Evolutionary conservation across 192 early-diverging fungal genomes (phyloP).

Genomic region (Geranomyces michiganensis): DNA sequence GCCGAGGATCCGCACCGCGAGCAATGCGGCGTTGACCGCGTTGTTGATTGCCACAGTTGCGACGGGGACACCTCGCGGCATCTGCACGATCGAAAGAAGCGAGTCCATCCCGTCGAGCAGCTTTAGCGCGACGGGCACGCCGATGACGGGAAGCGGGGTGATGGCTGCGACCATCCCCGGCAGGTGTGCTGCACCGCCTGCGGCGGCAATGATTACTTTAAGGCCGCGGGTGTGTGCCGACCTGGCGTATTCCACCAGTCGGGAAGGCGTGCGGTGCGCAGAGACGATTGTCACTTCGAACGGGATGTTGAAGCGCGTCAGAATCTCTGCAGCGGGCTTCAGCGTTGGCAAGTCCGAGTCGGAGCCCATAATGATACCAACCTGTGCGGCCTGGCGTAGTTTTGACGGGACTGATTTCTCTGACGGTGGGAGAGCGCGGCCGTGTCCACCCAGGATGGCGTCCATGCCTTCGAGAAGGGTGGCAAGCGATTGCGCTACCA

Average conservation of each 20-base stretch:
- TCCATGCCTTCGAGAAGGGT: constrained; percentile 69
- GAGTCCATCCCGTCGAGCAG: constrained; percentile 96
- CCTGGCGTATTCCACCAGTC: constrained; percentile 92
- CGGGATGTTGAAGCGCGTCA: constrained; percentile 87
- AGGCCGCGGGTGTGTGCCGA: constrained; percentile 86
- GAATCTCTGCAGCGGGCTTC: constrained; percentile 85
- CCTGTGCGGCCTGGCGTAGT: constrained; percentile 62
- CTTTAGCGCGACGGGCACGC: constrained; percentile 93
- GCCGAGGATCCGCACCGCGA: constrained; percentile 91
- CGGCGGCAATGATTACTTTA: constrained; percentile 97
- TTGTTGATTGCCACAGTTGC: constrained; percentile 99
- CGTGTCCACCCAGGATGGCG: constrained; percentile 55
- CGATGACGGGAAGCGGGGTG: constrained; percentile 96
- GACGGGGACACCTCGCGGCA: constrained; percentile 98
- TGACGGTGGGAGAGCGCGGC: constrained; percentile 2
- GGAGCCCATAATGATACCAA: constrained; percentile 99
- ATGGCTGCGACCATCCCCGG: constrained; percentile 99
- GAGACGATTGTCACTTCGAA: constrained; percentile 98
- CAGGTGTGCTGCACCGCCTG: constrained; percentile 97
- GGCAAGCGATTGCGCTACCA: constrained; percentile 83
- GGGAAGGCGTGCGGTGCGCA: constrained; percentile 92
- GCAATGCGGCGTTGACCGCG: constrained; percentile 91
- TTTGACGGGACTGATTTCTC: background rate
- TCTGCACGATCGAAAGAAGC: constrained; percentile 97
- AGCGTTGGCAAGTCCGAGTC: constrained; percentile 97